phyloP scores from a whole-genome alignment of 805 yeast genomes.

The Myxozyma kluyveri region DNA sequence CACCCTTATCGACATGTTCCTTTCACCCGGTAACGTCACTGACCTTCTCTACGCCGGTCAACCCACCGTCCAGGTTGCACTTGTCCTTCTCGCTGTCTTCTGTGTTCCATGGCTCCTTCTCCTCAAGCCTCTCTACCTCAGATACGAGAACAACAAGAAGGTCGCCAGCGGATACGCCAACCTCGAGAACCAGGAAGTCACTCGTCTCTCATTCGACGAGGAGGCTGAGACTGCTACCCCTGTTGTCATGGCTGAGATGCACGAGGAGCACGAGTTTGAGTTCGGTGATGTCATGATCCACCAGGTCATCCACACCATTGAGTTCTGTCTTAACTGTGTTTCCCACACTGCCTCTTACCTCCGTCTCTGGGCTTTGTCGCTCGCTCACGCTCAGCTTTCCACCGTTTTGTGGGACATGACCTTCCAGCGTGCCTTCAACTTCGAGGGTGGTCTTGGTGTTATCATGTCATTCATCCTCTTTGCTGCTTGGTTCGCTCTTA shows the following conservation, averaged over 20 bases:
- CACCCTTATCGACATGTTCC: conserved; percentile 93
- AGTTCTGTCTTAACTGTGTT: conserved; percentile 93
- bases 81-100: conserved; percentile 71
- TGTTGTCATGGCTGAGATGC: conserved; percentile 43
- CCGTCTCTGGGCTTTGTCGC: conserved; percentile 94
- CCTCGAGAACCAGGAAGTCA: conserved; percentile 44
- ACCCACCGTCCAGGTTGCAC: conserved; percentile 64
- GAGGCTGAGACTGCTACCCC: conserved; percentile 38
- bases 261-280: conserved; percentile 56
- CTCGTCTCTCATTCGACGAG: conserved; percentile 38
- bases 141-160: conserved; percentile 54
- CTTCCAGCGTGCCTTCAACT: conserved; percentile 69
- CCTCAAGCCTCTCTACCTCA: conserved; percentile 74
- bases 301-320: conserved; percentile 96
- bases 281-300: conserved; percentile 95
- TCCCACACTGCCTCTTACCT: conserved; percentile 98
- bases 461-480: conserved; percentile 74
- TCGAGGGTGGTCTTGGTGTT: conserved; percentile 65
- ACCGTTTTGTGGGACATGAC: conserved; percentile 98
- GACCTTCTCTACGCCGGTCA: conserved; percentile 82
- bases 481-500: conserved; percentile 91
- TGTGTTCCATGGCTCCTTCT: conserved; percentile 92
- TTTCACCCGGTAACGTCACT: conserved; percentile 84
- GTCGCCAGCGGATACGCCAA: conserved; percentile 53
- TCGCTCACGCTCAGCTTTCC: conserved; percentile 95